Evolutionary conservation across 352 stramenopile species (phyloP).

Genomic region (Globisporangium echinulatum): DNA sequence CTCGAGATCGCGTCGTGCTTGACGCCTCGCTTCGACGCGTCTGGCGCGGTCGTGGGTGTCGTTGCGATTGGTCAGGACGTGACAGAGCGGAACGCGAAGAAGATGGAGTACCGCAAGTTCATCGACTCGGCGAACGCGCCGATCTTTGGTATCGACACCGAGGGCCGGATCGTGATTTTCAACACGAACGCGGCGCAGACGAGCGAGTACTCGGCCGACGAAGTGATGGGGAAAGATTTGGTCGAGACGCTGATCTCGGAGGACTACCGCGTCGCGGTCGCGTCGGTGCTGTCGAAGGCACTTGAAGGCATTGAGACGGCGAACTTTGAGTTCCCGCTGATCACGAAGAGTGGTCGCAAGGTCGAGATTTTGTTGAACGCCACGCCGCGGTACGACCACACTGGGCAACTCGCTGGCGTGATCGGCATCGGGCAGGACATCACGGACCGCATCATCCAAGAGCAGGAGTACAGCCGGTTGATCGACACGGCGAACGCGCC

Average conservation of each 20-base stretch:
- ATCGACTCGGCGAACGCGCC: constrained; percentile 68
- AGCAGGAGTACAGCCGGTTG: constrained; percentile 58
- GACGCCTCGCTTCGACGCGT: constrained; percentile 41
- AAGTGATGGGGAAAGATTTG: constrained; percentile 80
- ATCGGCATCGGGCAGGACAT: constrained; percentile 58
- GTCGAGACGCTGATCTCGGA: constrained; percentile 69
- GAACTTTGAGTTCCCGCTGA: constrained; percentile 50
- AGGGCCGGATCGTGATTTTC: constrained; percentile 59
- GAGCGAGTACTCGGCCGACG: constrained; percentile 71
- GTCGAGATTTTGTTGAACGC: constrained; percentile 49
- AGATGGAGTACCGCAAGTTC: constrained; percentile 65
- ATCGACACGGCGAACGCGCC: constrained; percentile 89
- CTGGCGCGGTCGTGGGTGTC: constrained; percentile 34
- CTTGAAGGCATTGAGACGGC: constrained; percentile 44
- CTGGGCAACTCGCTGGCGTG: constrained; percentile 40
- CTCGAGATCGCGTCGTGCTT: constrained; percentile 55
- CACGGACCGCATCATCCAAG: constrained; percentile 47
- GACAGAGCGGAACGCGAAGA: constrained; percentile 60
- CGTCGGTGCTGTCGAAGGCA: constrained; percentile 41
- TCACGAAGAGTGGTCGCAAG: constrained; percentile 51
- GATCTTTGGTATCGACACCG: constrained; percentile 43
- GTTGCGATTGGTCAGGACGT: constrained; percentile 65
- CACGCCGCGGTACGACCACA: constrained; percentile 41
- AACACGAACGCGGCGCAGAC: constrained; percentile 76
- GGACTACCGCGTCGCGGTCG: constrained; percentile 37